These are phyloP conservation scores for Pichia thaimueangensis DNA, from an alignment of 805 yeast species.

Conservation along the genomic window DNA sequence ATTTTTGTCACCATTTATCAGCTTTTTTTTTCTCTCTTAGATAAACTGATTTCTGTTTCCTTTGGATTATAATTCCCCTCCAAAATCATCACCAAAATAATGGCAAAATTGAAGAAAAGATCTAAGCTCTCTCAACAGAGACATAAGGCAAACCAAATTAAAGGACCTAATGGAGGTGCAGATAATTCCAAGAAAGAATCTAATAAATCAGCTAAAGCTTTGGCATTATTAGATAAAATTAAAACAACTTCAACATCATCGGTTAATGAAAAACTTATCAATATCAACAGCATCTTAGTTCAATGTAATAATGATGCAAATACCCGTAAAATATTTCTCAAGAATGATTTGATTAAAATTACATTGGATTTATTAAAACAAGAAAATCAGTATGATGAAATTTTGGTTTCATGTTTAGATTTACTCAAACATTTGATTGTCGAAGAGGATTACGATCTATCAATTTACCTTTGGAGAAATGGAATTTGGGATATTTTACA, in stretches of 20 bases:
- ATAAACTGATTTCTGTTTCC: no score
- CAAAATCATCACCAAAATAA: slow-evolving; percentile 18
- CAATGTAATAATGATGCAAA: slow-evolving; percentile 45
- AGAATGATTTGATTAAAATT: slow-evolving; percentile 62
- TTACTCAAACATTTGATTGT: slow-evolving; percentile 70
- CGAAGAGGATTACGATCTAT: slow-evolving; percentile 84
- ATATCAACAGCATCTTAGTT: slow-evolving; percentile 64
- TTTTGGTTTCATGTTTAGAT: slow-evolving; percentile 76
- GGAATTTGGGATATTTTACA: slow-evolving; percentile 64
- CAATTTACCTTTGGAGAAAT: slow-evolving; percentile 69
- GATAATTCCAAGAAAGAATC: slow-evolving; percentile 16
- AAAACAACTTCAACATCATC: slow-evolving; percentile 39
- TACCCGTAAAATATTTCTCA: slow-evolving; percentile 57
- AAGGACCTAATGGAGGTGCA: background rate
- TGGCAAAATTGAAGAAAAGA: slow-evolving; percentile 75
- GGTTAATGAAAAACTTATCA: slow-evolving; percentile 71
- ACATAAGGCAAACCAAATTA: slow-evolving; percentile 12
- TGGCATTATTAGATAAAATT: slow-evolving; percentile 63
- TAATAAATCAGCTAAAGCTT: slow-evolving; percentile 40
- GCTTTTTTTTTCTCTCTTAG: no score
- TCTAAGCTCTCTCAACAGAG: slow-evolving; percentile 40
- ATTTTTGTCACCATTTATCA: no score
- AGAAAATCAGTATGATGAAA: slow-evolving; percentile 64
- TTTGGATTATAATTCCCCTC: background rate
- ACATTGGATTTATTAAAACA: slow-evolving; percentile 43